Percentiles rank a stretch among this genome's conserved stretches.
Conservation (phyloP, 2,329 filamentous ascomycete genomes). For the Monilinia fructigena region DNA sequence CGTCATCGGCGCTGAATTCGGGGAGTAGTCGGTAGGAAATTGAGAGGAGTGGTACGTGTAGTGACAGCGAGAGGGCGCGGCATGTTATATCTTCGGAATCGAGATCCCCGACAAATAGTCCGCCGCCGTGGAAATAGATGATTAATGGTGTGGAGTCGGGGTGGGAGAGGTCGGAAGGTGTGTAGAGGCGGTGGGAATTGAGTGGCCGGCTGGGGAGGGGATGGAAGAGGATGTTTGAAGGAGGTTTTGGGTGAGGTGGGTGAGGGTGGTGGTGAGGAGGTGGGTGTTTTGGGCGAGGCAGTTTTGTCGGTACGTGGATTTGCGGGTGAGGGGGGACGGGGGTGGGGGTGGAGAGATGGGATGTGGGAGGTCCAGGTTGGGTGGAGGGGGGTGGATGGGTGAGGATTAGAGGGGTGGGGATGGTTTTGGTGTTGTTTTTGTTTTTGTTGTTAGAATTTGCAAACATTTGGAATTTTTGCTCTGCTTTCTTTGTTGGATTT, state of each 20-base stretch:
- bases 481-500: background rate
- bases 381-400: slow-evolving; percentile 11
- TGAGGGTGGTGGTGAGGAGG: slow-evolving; percentile 43
- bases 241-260: slow-evolving; percentile 43
- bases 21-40: slow-evolving; percentile 50
- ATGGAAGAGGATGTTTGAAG: slow-evolving; percentile 20
- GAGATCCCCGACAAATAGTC: slow-evolving; percentile 48
- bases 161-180: background rate
- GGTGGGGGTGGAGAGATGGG: background rate
- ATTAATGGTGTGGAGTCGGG: slow-evolving; percentile 32
- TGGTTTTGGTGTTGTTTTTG: background rate
- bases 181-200: slow-evolving; percentile 18
- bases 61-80: slow-evolving; percentile 43
- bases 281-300: slow-evolving; percentile 43
- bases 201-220: background rate
- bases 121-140: slow-evolving; percentile 52
- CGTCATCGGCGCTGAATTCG: slow-evolving; percentile 42
- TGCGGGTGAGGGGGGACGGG: slow-evolving; percentile 9
- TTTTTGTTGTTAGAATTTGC: background rate
- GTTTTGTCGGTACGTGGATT: slow-evolving; percentile 43
- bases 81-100: slow-evolving; percentile 52
- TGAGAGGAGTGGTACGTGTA: slow-evolving; percentile 44
- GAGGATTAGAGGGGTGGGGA: background rate
- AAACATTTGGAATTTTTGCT: too few relatives aligned
- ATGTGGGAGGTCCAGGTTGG: slow-evolving; percentile 18